Evolutionary conservation across 768 basidiomycete species (phyloP).

Genomic region (Tulasnella calospora): DNA sequence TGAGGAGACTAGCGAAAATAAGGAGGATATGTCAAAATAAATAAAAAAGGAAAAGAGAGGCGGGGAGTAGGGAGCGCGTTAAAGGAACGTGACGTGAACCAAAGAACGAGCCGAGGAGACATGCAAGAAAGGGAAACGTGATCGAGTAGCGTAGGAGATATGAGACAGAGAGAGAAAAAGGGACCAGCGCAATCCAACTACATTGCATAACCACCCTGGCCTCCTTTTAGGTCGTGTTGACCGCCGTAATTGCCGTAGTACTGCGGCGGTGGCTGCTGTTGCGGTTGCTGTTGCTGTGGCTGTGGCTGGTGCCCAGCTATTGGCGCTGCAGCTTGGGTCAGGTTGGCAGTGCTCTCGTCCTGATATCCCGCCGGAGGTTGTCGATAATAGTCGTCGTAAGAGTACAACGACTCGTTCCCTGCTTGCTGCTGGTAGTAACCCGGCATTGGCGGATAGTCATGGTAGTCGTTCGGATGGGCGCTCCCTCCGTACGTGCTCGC

Average conservation of each 20-base stretch:
- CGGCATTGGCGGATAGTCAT: constrained; percentile 30
- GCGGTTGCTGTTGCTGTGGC: too few species aligned
- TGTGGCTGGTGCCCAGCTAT: constrained; percentile 12
- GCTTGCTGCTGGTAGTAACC: constrained; percentile 21
- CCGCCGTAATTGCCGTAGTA: constrained; percentile 11
- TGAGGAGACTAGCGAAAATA: background rate
- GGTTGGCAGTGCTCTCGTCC: constrained; percentile 58
- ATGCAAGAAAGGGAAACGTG: background rate
- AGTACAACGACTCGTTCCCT: constrained; percentile 18
- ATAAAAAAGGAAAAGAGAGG: background rate
- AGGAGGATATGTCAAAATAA: background rate
- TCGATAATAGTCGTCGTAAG: constrained; percentile 8
- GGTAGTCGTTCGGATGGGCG: constrained; percentile 20
- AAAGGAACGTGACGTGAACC: background rate
- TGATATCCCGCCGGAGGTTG: constrained; percentile 44
- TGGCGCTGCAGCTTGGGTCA: constrained; percentile 56
- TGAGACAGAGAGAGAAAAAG: background rate
- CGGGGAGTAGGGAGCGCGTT: background rate
- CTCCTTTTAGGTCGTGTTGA: background rate
- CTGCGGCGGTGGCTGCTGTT: background rate
- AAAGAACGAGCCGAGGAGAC: background rate
- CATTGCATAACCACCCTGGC: background rate
- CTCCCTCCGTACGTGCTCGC: constrained; percentile 19
- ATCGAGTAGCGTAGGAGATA: background rate
- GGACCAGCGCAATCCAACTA: background rate